Base-by-base conservation (phyloP, 805 yeast genomes). In the Blastobotrys robertii region DNA sequence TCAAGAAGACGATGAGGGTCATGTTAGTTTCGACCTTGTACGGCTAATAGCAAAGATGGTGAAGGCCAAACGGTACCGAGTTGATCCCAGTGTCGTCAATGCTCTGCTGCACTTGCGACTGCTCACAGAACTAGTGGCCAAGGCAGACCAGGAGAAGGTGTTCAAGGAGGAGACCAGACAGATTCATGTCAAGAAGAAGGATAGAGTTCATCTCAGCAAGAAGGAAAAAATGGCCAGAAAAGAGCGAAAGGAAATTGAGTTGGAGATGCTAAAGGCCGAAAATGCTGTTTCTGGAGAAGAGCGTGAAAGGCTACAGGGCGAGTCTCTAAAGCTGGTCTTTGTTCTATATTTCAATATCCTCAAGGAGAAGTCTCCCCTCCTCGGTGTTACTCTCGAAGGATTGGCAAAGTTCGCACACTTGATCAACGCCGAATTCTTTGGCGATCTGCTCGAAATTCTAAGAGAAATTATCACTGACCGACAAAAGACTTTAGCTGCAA, bases 381-480 rank as follows among this genome's bases (percentile, higher is more conserved):
- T 86, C 69, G 95, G 94, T 6, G 72, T 90, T 0, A 94, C 90
- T 0, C 68, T 92, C 43, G 97, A 92, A 65, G 97, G 97, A 2
- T 65, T 92, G 44, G 84, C 97, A 1, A 77, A 77, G 56, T 87
- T 81, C 58, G 95, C 97, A 2, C 92, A 82, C 55, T 79, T 88
- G 79, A 87, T 94, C 16, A 92, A 92, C 58, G 77, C 90, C 44
- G 97, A 92, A 51, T 68, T 92, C 37, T 72, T 92, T 52, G 97
- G 97, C 19, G 98, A 92, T 59, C 79, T 92, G 63, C 68, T 92
- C 41, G 94, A 82, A 58, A 95, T 88, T 6, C 70, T 92, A 60
- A 72, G 88, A 51, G 97, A 92, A 61, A 74, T 88, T 16, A 76
- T 86, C 59, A 54, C 56, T 9, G 84, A 58, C 55, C 41, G 64